Evolutionary conservation across 129 eudicot genomes (phyloP), one percentile per base, ranked within the genome.

Genomic region (Flaveria trinervia): DNA sequence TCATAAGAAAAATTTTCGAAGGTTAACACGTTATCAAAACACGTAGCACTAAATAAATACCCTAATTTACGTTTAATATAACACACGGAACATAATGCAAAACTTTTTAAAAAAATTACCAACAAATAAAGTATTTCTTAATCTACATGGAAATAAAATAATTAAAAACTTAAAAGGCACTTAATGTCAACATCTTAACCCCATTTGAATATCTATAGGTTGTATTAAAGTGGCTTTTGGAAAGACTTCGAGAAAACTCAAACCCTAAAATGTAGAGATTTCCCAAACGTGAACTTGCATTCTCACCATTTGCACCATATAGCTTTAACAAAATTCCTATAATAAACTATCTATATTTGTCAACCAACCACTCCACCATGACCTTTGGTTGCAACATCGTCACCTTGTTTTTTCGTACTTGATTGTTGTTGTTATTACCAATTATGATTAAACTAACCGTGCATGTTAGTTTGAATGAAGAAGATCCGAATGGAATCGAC

Each of bases 321-420:
- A 55, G 61, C 55, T 73, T 79, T 65, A 65, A 72, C 73, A 64
- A 49, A 51, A 79, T 52, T n/a, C 49, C 41, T 49, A 52, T 23
- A 79, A 23, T 36, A 20, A 64, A 25, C 36, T 49, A 25, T 23
- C 48, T 61, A 72, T 16, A 20, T 71, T 14, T 72, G 67, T 43
- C 83, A 71, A 72, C 83, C 73, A 79, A 79, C 79, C 50, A 79
- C 83, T 72, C 68, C 74, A 65, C 83, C 68, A 79, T 71, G 43
- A 61, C 30, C 12, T 14, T 9, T 14, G 22, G 33, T 59, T 0
- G 11, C 12, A 15, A 50, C 54, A 51, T 76, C 54, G 15, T 10
- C 78, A 43, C 26, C 3, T 10, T 14, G 46, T 20, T 41, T 54
- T 52, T 71, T 22, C 16, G 45, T 50, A 50, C 72, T 28, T 36